A percentile compares a stretch with the other conserved stretches of the same genome.
These are phyloP conservation scores for Chloranthus sessilifolius DNA, from an alignment of 164 flowering plant genomes.

Conservation along the genomic window DNA sequence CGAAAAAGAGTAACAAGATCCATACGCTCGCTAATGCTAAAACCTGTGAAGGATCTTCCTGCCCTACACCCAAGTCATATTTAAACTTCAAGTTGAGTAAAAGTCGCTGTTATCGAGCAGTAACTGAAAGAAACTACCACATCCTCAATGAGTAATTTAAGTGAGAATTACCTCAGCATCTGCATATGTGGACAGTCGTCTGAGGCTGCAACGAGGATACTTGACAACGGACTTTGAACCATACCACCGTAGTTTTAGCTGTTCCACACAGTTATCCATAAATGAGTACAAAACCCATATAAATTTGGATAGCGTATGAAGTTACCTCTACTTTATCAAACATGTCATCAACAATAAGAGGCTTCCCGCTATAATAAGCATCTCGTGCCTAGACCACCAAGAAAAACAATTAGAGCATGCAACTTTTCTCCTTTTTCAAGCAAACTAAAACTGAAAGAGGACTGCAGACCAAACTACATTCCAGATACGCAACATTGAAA, in stretches of 20 bases:
- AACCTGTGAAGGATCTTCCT: conserved; percentile 93
- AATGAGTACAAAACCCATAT: background rate
- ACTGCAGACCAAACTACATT: too few species aligned
- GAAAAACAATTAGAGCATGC: too few species aligned
- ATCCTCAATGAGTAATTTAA: background rate
- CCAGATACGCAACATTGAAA: too few species aligned
- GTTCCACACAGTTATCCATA: conserved; percentile 13
- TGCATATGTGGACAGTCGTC: conserved; percentile 76
- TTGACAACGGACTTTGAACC: conserved; percentile 90
- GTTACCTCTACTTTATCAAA: conserved; percentile 93
- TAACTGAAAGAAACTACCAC: conserved; percentile 3
- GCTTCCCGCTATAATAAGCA: conserved; percentile 83
- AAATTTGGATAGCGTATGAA: background rate
- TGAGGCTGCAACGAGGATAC: conserved; percentile 93
- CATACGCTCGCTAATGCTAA: conserved; percentile 79
- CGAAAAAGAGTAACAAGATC: conserved; percentile 67
- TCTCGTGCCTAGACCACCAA: conserved; percentile 60
- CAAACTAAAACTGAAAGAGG: too few species aligned
- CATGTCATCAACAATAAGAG: conserved; percentile 92
- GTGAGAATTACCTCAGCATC: conserved; percentile 89
- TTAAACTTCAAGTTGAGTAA: conserved; percentile 22
- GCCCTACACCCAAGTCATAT: conserved; percentile 68
- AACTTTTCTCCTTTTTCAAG: too few species aligned
- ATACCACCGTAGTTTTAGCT: conserved; percentile 80
- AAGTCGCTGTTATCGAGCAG: background rate